Percentiles rank a stretch among this genome's conserved stretches.
Evolutionary conservation across 225 moss, liverwort and hornwort species (phyloP).

Genomic region (Lunularia cruciata): DNA sequence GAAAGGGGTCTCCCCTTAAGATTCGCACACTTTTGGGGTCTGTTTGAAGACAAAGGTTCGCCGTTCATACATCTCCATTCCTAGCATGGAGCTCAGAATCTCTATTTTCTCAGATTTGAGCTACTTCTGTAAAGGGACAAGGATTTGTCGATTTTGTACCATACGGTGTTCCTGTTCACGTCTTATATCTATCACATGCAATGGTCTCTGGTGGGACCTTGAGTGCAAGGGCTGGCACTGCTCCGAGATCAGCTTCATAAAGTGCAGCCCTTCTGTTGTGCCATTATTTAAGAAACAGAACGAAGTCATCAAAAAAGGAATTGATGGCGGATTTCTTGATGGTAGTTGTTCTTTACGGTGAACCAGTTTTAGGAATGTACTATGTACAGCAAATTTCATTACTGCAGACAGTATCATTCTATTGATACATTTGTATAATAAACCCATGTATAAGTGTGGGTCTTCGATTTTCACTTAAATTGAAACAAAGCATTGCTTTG

Average conservation of each 20-base stretch:
- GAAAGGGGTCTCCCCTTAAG: conserved; percentile 10
- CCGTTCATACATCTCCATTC: conserved; percentile 13
- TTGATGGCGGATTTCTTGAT: conserved; percentile 7
- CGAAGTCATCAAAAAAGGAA: conserved; percentile 3
- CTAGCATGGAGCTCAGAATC: conserved; percentile 15
- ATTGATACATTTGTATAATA: conserved; percentile 22
- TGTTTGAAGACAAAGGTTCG: conserved; percentile 15
- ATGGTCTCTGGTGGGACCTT: conserved; percentile 13
- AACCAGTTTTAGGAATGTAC: conserved; percentile 6
- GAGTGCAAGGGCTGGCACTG: conserved; percentile 20
- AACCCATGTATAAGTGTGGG: conserved; percentile 14
- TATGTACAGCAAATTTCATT: conserved; percentile 14
- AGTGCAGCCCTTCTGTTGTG: conserved; percentile 6
- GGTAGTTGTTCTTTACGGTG: conserved; percentile 7
- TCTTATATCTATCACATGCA: conserved; percentile 9
- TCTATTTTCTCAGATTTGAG: conserved; percentile 4
- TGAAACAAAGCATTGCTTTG: conserved; percentile 11
- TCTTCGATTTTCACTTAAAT: neutral
- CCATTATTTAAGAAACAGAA: conserved; percentile 15
- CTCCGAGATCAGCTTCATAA: conserved; percentile 11
- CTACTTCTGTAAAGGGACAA: conserved; percentile 11
- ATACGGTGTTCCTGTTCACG: conserved; percentile 18
- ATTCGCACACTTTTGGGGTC: neutral
- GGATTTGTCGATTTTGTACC: conserved; percentile 7
- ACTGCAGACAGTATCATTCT: conserved; percentile 1